Percentiles rank a stretch among this genome's conserved stretches.
Conservation (phyloP, 495 filamentous ascomycete species). For the Trichoderma parareesei region DNA sequence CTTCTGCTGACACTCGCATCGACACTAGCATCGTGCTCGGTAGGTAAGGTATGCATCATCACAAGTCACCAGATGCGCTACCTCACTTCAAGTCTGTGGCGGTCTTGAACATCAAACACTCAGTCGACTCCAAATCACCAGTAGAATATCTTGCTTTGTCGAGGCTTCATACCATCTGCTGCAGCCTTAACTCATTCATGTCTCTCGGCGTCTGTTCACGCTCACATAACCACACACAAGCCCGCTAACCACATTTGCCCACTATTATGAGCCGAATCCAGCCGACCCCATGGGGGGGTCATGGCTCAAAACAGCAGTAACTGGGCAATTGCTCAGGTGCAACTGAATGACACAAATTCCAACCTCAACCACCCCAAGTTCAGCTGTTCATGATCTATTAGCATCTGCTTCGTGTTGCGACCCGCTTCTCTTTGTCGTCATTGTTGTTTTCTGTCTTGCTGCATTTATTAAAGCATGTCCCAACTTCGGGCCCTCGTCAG, state of each 20-base stretch:
- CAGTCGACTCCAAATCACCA: too few species aligned
- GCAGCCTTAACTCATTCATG: too few species aligned
- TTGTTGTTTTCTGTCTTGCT: neutral
- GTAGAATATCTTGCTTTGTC: too few species aligned
- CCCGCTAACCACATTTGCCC: neutral
- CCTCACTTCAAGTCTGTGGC: too few species aligned
- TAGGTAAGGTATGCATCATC: too few species aligned
- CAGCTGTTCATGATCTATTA: neutral
- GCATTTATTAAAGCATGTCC: neutral
- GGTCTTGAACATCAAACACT: too few species aligned
- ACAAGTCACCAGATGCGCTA: too few species aligned
- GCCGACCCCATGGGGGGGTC: constrained; percentile 8
- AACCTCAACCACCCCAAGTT: neutral
- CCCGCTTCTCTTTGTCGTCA: neutral
- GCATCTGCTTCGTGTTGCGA: too few species aligned
- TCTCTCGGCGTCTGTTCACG: too few species aligned
- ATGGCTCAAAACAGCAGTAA: constrained; percentile 3
- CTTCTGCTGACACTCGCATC: too few species aligned
- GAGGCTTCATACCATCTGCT: too few species aligned
- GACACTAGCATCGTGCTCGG: neutral
- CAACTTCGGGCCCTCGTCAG: neutral
- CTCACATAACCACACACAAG: too few species aligned
- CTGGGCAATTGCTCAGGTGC: neutral
- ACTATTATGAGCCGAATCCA: constrained; percentile 2
- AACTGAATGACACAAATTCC: neutral